Evolutionary conservation across 2,329 filamentous ascomycete genomes (phyloP), one percentile per base, ranked within the genome.

Genomic region (Sporothrix dimorphospora): DNA sequence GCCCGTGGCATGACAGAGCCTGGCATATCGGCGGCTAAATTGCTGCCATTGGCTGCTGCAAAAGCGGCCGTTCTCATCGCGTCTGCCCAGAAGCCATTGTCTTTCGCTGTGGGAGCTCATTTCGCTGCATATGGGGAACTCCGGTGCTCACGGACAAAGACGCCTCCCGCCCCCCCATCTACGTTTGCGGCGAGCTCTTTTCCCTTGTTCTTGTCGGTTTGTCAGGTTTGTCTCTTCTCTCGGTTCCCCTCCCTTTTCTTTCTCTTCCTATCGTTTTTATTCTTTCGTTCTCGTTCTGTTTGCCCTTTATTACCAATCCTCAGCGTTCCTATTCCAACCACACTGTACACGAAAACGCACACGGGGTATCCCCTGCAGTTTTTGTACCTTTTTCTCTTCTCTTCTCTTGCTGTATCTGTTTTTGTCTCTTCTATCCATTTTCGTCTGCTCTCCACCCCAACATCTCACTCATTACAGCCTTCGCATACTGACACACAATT

Each of bases 91-190:
- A 34, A 69, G 61, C 61, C 59, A 61, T 45, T 69, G 72, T 73
- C 51, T 72, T 47, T 68, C 42, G 69, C 69, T 72, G 73, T 75
- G 73, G 74, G 71, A 69, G 70, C 72, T 76, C 74, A 75, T 75
- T 76, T 75, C 75, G 75, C 74, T 67, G 38, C 71, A 70, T 63
- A 75, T 76, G 75, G 75, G 75, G 75, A 75, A 76, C 74, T 76
- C 75, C 75, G 75, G 71, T 61, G 59, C 53, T 16, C 51, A 72
- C 73, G 73, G 75, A 76, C 74, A 73, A 71, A 67, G 40, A 40
- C 55, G 49, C 40, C 40, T 47, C 55, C 59, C 66, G 49, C 69
- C 45, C 65, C 42, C n/a, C 47, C 38, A 40, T 42, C 59, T 27
- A n/a, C n/a, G 14, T 12, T 12, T 40, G 59, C 30, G 21, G 61